A percentile compares a stretch with the other conserved stretches of the same genome.
phyloP scores from a whole-genome alignment of 2,329 filamentous ascomycete genomes.

The Penicillium capsulatum region DNA sequence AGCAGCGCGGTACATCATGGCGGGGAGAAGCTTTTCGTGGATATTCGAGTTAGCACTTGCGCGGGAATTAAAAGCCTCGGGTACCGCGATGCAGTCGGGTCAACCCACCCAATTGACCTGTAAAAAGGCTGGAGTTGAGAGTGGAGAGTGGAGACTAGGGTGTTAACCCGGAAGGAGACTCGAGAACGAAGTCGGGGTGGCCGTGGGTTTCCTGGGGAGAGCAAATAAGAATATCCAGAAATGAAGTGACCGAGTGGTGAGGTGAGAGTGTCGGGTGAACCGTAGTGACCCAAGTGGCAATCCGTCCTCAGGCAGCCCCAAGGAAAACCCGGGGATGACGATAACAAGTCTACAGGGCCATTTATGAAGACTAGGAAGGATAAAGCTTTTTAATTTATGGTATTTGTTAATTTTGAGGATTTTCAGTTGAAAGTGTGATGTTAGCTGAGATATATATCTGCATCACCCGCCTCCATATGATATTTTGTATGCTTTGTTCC shows the following conservation, averaged over 20 bases:
- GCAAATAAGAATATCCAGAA: constrained; percentile 31
- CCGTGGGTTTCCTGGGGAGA: constrained; percentile 31
- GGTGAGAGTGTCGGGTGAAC: constrained; percentile 29
- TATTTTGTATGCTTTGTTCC: no score
- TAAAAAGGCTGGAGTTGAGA: constrained; percentile 17
- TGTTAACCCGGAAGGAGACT: constrained; percentile 31
- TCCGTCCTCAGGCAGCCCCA: constrained; percentile 23
- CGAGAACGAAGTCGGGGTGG: constrained; percentile 33
- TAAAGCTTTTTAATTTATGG: no score
- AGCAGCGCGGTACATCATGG: constrained; percentile 46
- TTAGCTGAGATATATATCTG: no score
- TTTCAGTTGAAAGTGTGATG: no score
- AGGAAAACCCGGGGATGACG: constrained; percentile 9
- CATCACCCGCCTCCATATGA: no score
- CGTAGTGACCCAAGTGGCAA: constrained; percentile 29
- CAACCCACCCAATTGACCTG: constrained; percentile 34
- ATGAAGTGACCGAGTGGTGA: constrained; percentile 35
- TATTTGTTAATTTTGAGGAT: no score
- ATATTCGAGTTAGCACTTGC: constrained; percentile 29
- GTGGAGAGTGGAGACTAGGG: constrained; percentile 28
- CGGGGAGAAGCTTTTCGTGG: constrained; percentile 32
- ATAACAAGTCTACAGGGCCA: constrained; percentile 1
- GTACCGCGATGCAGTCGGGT: constrained; percentile 18
- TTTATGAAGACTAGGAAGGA: no score
- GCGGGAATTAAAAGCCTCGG: constrained; percentile 32